A percentile compares a stretch with the other conserved stretches of the same genome.
Evolutionary conservation across 2,329 filamentous ascomycete genomes (phyloP).

Genomic region (Cladosporium velox): DNA sequence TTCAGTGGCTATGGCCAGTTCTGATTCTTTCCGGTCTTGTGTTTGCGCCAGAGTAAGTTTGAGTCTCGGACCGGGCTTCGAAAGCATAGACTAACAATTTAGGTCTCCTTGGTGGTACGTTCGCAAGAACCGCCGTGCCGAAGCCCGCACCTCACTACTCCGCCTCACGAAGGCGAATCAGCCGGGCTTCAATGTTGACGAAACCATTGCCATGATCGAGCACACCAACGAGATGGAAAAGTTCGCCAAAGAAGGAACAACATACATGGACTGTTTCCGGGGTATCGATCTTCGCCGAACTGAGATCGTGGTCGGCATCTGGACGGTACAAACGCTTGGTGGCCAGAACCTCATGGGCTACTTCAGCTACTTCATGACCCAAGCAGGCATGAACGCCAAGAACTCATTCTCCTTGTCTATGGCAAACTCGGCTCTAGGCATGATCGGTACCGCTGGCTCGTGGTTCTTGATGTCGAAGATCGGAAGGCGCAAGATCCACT

Average conservation of each 20-base stretch:
- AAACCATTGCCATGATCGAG: slow-evolving; percentile 86
- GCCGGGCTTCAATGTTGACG: slow-evolving; percentile 63
- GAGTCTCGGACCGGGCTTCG: too few relatives aligned
- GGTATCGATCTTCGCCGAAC: slow-evolving; percentile 40
- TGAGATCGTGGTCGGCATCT: slow-evolving; percentile 52
- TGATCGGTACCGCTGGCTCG: slow-evolving; percentile 74
- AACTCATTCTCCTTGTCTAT: slow-evolving; percentile 47
- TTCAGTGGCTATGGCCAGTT: slow-evolving; percentile 41
- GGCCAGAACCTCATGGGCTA: slow-evolving; percentile 31
- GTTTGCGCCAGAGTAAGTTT: slow-evolving; percentile 35
- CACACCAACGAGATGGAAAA: slow-evolving; percentile 59
- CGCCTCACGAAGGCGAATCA: slow-evolving; percentile 23
- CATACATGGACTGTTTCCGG: slow-evolving; percentile 41
- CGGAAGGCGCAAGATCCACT: slow-evolving; percentile 72
- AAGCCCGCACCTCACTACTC: slow-evolving; percentile 23
- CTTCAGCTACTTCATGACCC: slow-evolving; percentile 49
- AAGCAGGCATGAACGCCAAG: slow-evolving; percentile 44
- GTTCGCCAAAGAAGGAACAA: slow-evolving; percentile 20
- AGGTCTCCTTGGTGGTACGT: slow-evolving; percentile 35
- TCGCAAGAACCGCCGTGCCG: slow-evolving; percentile 28
- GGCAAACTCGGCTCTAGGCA: slow-evolving; percentile 64
- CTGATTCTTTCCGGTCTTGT: slow-evolving; percentile 40
- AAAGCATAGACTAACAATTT: not conserved
- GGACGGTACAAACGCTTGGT: slow-evolving; percentile 44
- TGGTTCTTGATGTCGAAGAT: slow-evolving; percentile 75